Evolutionary conservation across 2,329 filamentous ascomycete genomes (phyloP).

Genomic region (Neonectria faginata): DNA sequence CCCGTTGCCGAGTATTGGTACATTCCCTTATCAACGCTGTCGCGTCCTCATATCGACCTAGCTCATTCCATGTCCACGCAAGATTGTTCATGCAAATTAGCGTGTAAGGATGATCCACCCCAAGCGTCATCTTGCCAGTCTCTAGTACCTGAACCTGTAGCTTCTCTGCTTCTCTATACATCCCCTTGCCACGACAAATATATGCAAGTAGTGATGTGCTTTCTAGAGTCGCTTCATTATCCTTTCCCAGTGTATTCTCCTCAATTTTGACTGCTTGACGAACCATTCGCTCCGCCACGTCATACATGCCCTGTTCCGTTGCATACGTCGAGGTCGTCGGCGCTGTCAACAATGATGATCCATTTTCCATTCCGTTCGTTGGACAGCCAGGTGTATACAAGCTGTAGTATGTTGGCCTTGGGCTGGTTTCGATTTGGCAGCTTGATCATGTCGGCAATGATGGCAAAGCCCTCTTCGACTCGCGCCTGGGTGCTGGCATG

Average conservation of each 20-base stretch:
- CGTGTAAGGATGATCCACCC: background rate
- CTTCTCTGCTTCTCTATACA: background rate
- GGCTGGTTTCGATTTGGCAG: constrained; percentile 13
- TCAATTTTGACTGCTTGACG: background rate
- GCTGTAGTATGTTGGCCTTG: background rate
- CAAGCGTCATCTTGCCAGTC: background rate
- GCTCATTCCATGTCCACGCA: background rate
- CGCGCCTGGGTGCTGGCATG: constrained; percentile 14
- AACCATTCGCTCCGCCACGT: constrained; percentile 1
- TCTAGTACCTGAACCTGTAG: no score
- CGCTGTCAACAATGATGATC: constrained; percentile 5
- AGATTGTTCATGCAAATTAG: background rate
- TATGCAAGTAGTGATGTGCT: background rate
- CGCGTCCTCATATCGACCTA: background rate
- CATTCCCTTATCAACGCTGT: background rate
- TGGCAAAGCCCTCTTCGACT: constrained; percentile 16
- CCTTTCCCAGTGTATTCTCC: background rate
- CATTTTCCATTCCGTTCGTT: constrained; percentile 9
- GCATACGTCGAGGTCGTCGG: background rate
- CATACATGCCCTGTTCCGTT: background rate
- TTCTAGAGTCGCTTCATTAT: background rate
- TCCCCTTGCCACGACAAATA: background rate
- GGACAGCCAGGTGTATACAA: constrained; percentile 17
- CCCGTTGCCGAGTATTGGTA: no score
- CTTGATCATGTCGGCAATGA: constrained; percentile 15